Base-by-base conservation (phyloP, 768 basidiomycete genomes). In the Boletus huronensis region DNA sequence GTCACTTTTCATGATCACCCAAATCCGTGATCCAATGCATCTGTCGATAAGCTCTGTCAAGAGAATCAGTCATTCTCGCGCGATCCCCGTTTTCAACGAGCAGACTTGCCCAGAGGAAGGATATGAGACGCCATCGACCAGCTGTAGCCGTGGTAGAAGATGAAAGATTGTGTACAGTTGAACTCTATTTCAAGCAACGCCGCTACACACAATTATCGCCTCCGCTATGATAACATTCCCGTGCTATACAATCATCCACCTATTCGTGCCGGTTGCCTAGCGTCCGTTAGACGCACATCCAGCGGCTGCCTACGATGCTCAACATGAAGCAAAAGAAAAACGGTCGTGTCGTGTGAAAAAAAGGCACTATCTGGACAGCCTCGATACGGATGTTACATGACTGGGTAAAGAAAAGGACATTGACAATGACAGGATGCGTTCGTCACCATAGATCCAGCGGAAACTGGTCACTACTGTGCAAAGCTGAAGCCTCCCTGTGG, bases 1-100 rank as follows among this genome's bases (percentile, higher is more conserved):
- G 58, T 99, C 94, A 63, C 81, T 87, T 77, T 98, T 98, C 93
- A 97, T 98, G 70, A 98, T 85, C 64, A 98, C 96, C 92, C 93
- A 97, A 67, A 98, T 95, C 46, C 85, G 83, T 32, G 93, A 96
- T 53, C 96, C 96, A 69, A 98, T 98, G 69, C 96, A 98, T 70
- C 90, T 83, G 72, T 99, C 96, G 65, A 99, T 96, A 41, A 99
- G 80, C 71, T 98, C 96, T 95, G 50, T 52, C 29, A 42, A 36
- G 19, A 17, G 7, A 23, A 36, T 21, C 35, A 1, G 21, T 61
- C 45, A 50, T 36, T 40, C 4, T 48, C 21, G 28, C 1, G 34
- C 36, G 19, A 31, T 9, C 23, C 36, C 41, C 55, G 21, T 48
- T 25, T 16, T 48, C 50, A 42, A 41, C 19, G 19, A 42, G 41